Evolutionary conservation across 768 basidiomycete species (phyloP), one percentile per base, ranked within the genome.

Genomic region (Boletales sp.): DNA sequence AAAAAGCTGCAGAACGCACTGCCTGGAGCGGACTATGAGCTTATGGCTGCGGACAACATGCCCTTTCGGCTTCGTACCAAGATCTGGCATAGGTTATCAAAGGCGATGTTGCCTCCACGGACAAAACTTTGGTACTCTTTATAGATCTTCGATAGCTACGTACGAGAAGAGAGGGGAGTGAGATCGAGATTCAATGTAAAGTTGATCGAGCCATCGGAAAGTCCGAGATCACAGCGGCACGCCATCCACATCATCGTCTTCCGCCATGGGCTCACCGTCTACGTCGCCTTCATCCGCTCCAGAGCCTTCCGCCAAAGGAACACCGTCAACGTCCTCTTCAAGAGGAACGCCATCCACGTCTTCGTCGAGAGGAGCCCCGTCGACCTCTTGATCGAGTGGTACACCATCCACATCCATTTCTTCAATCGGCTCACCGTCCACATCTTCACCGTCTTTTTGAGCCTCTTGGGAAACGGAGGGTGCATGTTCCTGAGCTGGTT

Each of bases 371-470:
- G 72, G 70, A 24, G 56, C 68, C 0, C 74, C 76, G 32, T 74
- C 72, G 12, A 71, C 39, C 32, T 72, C 73, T 32, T 59, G 59
- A n/a, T 68, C 69, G 46, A 75, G 59, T 4, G 73, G 65, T 13
- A 74, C 70, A 2, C 79, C 81, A 55, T 82, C 81, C 10, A 79
- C 64, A 49, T 76, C 81, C 52, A 80, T 64, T 39, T 75, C 67
- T 55, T 80, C 73, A 31, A 77, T 65, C 3, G 78, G 74, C 52
- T 74, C 72, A 12, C 82, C 84, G 43, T 82, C 82, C 27, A 79
- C 61, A 51, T 79, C 76, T 42, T 74, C 74, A 35, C 72, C 72
- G 52, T 69, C 72, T 43, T 72, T 76, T 14, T 70, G 72, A 12
- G 46, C 55, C 32, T 58, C 69, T 30, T 46, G 48, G 24, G 54